Evolutionary conservation across 306 rosid genomes (phyloP), one percentile per base, ranked within the genome.

Genomic region (Benincasa hispida): DNA sequence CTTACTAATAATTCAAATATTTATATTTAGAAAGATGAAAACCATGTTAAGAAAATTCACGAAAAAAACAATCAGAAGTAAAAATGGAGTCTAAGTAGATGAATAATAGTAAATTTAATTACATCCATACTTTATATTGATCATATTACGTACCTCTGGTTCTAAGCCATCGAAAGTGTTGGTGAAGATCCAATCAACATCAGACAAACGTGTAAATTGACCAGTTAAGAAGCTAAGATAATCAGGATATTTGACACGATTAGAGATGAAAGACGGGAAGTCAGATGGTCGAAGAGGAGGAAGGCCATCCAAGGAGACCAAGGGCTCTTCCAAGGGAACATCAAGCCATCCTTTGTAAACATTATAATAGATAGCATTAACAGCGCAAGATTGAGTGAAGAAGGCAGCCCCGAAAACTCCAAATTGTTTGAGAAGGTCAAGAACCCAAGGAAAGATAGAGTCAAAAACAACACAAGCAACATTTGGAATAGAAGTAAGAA

Each of bases 311-410:
- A 78, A 13, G 1, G 37, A 68, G 24, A 68, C 9, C 0, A 5
- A 41, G 21, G 7, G 2, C 1, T 68, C 21, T 4, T 24, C 21
- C 22, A 45, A 69, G 2, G 81, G 83, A 57, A 84, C 45, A 30
- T 21, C 32, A 30, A 72, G 27, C 37, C 54, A 18, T 3, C 72
- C 77, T 3, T 42, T 41, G 19, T 47, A 11, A 21, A 75, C 45
- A 18, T 35, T 34, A 17, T 76, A 74, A 68, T 78, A 84, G 14
- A 76, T 27, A 12, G 79, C 57, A 57, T 58, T 75, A 4, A 76
- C 88, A 24, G 81, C 80, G 19, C 68, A 79, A 2, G 84, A 63
- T n/a, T 63, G 75, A 0, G 87, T 84, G 76, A 81, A 84, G 15
- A 84, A 84, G 4, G 87, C 59, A 19, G 77, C 81, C 7, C 79